Evolutionary conservation across 352 stramenopile genomes (phyloP).

Genomic region (Phytophthora cryptogea): DNA sequence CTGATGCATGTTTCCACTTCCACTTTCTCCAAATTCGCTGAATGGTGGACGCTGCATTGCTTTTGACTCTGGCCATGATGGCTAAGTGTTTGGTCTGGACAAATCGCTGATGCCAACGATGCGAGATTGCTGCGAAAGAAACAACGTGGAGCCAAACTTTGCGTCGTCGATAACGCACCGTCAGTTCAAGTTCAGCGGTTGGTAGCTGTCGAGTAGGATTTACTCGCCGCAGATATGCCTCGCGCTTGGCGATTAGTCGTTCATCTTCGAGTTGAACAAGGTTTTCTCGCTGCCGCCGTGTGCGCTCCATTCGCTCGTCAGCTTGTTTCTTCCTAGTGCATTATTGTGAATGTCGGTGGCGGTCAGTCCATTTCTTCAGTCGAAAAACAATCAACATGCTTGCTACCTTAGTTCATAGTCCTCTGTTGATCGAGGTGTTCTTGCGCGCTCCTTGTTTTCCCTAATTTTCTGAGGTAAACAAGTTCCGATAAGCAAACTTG

Average conservation of each 20-base stretch:
- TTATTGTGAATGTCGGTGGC: constrained; percentile 6
- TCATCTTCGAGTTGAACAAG: constrained; percentile 50
- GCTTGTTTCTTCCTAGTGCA: constrained; percentile 67
- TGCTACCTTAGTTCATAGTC: constrained; percentile 37
- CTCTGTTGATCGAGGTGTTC: constrained; percentile 27
- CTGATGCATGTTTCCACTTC: constrained; percentile 65
- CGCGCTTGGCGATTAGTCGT: constrained; percentile 35
- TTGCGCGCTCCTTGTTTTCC: constrained; percentile 56
- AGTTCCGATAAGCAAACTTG: not conserved
- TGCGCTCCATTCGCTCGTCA: constrained; percentile 52
- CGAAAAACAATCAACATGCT: not conserved
- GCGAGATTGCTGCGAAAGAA: constrained; percentile 41
- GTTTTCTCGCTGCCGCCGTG: constrained; percentile 44
- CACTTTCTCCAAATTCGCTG: constrained; percentile 66
- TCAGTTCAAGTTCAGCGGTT: constrained; percentile 39
- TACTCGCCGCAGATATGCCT: constrained; percentile 45
- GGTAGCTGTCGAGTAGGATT: constrained; percentile 22
- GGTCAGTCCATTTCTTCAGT: not conserved
- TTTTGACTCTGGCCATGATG: constrained; percentile 37
- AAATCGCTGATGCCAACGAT: constrained; percentile 42
- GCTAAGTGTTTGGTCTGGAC: constrained; percentile 38
- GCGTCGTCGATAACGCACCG: constrained; percentile 36
- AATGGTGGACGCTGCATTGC: constrained; percentile 52
- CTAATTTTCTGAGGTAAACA: constrained; percentile 53
- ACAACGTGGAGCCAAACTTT: constrained; percentile 63